Base-by-base conservation (phyloP, 495 filamentous ascomycete species). In the Cercophora samala region DNA sequence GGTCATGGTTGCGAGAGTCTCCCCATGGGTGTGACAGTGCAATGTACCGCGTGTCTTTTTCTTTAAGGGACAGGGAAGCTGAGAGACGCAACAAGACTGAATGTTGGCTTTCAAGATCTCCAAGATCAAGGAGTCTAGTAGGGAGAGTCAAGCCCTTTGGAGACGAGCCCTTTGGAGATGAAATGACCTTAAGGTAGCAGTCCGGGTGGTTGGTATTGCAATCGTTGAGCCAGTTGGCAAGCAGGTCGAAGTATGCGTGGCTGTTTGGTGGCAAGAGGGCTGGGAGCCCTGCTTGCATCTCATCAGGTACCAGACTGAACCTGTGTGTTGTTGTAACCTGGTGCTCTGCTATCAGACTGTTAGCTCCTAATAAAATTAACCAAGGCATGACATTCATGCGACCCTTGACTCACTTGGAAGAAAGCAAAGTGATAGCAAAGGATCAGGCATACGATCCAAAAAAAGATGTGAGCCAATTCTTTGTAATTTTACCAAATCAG, bases 21-120 rank as follows among this genome's bases (percentile, higher is more conserved):
- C 62, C 62, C 62, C 62, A 64, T n/a, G 23, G 62, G 52, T 64
- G 62, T 2, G 62, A 64, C 1, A 64, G 51, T 24, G 62, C 62
- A 2, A 64, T 46, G 15, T 46, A 46, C 37, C 37, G 37, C 3
- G 62, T 22, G 23, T 32, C 13, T 9, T 24, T 22, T 37, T 58
- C 52, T 5, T 25, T 32, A 3, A 58, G 52, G 15, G 8, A 5
- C 3, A 64, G 18, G 3, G 19, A 19, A 29, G 37, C 11, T 11
- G 37, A 46, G 15, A 13, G 11, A 17, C 37, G 13, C 37, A 46
- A 9, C 11, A 46, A 46, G 13, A 46, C 11, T 46, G 37, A 46
- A 11, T 5, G 13, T 2, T 55, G n/a, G 62, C 62, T 24, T 18
- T 15, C 15, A 1, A 5, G 3, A 9, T 13, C 4, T 5, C 53